Evolutionary conservation across 2,329 filamentous ascomycete genomes (phyloP), one percentile per base, ranked within the genome.

Genomic region (Fusarium gaditjirri): DNA sequence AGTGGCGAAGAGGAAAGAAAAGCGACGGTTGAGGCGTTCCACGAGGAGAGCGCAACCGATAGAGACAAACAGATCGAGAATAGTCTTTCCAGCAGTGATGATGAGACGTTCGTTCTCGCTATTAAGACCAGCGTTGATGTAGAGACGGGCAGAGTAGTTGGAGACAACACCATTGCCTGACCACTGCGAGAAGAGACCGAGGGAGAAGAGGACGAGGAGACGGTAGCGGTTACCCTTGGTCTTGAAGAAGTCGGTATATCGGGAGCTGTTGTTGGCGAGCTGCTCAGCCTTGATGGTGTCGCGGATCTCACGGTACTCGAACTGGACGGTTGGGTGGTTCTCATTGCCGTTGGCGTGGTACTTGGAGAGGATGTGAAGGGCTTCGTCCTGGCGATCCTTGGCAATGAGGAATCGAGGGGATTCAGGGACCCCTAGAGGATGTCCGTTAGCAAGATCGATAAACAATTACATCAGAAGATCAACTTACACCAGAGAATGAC

Each of bases 171-270:
- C 90, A 75, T 92, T 92, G 36, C 91, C 90, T 53, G 87, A 89
- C 81, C 90, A 92, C 79, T 92, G 90, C 1, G 89, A 91, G 76
- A 92, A 91, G 73, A 92, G 81, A 73, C 89, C 90, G 16, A 92
- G 84, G 1, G 88, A 91, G 50, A 91, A 79, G 47, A 91, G 83
- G 56, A 92, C 86, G 46, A 86, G 83, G 43, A 93, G 82, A 12
- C 91, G 85, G 82, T 90, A 90, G 46, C 89, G 85, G 83, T 93
- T 92, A 25, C 90, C 90, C 75, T 83, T 86, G 31, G 90, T 92
- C 68, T 81, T 82, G 71, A 92, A 71, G 75, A 92, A 90, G 75
- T 91, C 89, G n/a, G 86, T 70, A 78, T 91, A 92, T 63, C 82
- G 85, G 41, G 85, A 87, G 11, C 82, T 80, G 54, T 80, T 84